phyloP scores from a whole-genome alignment of 768 basidiomycete species.

The Termitomyces sp. region DNA sequence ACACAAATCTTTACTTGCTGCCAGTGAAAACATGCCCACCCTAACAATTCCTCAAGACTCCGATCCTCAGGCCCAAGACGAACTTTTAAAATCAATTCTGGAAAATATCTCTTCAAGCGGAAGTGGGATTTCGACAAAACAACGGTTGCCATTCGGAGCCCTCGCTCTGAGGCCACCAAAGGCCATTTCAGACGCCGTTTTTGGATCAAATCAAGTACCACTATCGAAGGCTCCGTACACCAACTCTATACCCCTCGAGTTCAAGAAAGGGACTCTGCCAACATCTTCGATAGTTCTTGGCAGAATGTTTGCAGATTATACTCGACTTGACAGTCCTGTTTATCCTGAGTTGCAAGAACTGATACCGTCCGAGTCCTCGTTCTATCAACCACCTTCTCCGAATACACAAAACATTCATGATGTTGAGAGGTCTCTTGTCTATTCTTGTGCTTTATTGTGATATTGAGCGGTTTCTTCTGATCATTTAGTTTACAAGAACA shows the following conservation, averaged over 20 bases:
- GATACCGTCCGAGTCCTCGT: not conserved
- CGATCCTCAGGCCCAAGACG: not conserved
- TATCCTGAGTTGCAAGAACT: not conserved
- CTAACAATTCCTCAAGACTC: too few species aligned
- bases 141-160: constrained; percentile 41
- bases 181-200: not conserved
- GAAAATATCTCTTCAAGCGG: constrained; percentile 16
- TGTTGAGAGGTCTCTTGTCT: not conserved
- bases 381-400: constrained; percentile 1
- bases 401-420: not conserved
- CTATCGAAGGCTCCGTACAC: not conserved
- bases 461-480: not conserved
- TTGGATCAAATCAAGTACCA: not conserved
- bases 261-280: constrained; percentile 34
- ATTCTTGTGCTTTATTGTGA: not conserved
- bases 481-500: not conserved
- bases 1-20: not conserved
- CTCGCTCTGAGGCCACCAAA: constrained; percentile 22
- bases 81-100: constrained; percentile 12
- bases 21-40: not conserved
- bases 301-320: too few species aligned
- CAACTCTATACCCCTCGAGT: constrained; percentile 25
- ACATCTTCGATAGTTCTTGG: constrained; percentile 3
- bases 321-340: too few species aligned
- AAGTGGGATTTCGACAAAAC: constrained; percentile 47